A percentile compares a stretch with the other conserved stretches of the same genome.
Evolutionary conservation across 768 basidiomycete genomes (phyloP).

Genomic region (Mycena kentingensis): DNA sequence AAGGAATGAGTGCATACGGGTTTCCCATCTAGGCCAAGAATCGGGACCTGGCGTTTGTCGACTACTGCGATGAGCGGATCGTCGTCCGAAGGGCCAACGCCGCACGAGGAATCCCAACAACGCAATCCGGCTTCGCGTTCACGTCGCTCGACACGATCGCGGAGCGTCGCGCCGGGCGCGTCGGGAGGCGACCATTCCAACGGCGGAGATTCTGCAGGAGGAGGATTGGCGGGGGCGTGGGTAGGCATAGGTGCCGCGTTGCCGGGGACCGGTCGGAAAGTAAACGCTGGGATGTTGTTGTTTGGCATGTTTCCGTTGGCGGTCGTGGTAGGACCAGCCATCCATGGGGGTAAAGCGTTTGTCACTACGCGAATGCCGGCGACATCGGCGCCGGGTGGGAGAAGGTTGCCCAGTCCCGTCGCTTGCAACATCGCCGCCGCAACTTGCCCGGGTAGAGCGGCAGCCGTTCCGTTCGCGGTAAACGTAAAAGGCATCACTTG

Average conservation of each 20-base stretch:
- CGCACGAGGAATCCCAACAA: constrained; percentile 74
- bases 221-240: background rate
- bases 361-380: no score
- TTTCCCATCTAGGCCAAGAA: constrained; percentile 26
- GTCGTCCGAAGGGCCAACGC: constrained; percentile 73
- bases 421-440: constrained; percentile 5
- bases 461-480: no score
- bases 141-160: constrained; percentile 70
- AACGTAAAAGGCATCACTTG: background rate
- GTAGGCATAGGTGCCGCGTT: background rate
- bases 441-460: no score
- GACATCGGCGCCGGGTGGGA: background rate
- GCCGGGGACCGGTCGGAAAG: no score
- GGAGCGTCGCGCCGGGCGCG: constrained; percentile 68
- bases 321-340: no score
- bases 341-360: no score
- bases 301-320: no score
- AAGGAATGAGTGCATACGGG: constrained; percentile 66
- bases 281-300: no score
- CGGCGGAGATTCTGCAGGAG: background rate
- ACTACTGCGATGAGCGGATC: constrained; percentile 50
- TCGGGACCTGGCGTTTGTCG: constrained; percentile 40
- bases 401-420: constrained; percentile 1
- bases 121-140: constrained; percentile 74
- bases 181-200: constrained; percentile 60